Evolutionary conservation across 2,329 filamentous ascomycete genomes (phyloP).

Genomic region (Teratosphaeria destructans): DNA sequence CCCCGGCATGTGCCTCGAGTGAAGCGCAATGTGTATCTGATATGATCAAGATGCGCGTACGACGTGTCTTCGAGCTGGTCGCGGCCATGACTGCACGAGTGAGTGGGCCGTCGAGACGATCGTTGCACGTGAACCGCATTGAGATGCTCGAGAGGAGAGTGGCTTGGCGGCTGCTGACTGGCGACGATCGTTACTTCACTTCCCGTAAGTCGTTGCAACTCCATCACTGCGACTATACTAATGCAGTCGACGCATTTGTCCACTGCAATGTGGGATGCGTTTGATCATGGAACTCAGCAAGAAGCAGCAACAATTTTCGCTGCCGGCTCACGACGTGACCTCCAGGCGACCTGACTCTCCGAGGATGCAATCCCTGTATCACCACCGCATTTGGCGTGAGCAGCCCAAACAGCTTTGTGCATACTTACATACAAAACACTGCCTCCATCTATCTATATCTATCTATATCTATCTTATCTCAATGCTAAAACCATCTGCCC

Average conservation of each 20-base stretch:
- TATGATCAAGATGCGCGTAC: slow-evolving; percentile 33
- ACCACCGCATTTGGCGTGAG: neutral
- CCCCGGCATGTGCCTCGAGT: neutral
- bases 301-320: neutral
- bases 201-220: neutral
- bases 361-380: neutral
- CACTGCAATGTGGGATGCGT: neutral
- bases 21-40: slow-evolving; percentile 33
- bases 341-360: neutral
- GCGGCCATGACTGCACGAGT: neutral
- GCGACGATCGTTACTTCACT: neutral
- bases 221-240: neutral
- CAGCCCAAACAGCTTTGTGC: neutral
- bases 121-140: neutral
- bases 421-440: too few relatives aligned
- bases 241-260: neutral
- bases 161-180: neutral
- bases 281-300: neutral
- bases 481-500: neutral
- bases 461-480: too few relatives aligned
- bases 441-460: too few relatives aligned
- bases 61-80: neutral
- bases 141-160: neutral
- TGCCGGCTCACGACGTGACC: neutral
- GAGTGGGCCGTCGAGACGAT: neutral